phyloP scores from a whole-genome alignment of 257 asterid genomes.

The Solanum megistacrolobum region DNA sequence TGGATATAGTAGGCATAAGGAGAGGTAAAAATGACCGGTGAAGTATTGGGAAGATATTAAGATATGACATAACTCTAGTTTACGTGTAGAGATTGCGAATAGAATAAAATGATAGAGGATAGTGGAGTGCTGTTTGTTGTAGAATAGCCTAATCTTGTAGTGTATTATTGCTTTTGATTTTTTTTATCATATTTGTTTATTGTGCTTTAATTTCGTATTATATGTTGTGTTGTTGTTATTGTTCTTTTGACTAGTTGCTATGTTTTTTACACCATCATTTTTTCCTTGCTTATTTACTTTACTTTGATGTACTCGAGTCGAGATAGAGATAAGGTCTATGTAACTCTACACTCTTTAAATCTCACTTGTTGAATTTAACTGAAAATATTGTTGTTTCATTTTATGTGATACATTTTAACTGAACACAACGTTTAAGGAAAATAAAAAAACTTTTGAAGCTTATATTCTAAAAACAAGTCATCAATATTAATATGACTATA shows the following conservation, averaged over 20 bases:
- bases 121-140: background rate
- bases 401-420: background rate
- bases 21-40: no score
- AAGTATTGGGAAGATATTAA: background rate
- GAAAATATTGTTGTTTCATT: background rate
- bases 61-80: background rate
- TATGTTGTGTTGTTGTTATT: background rate
- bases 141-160: no score
- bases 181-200: background rate
- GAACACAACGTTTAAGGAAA: background rate
- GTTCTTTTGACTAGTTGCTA: background rate
- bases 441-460: background rate
- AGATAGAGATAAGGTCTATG: background rate
- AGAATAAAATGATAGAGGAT: background rate
- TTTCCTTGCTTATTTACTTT: background rate
- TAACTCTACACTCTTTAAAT: rapidly evolving
- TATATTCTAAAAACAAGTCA: background rate
- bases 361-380: background rate
- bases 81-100: background rate
- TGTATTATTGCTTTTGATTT: background rate
- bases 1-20: background rate
- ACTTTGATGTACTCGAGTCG: background rate
- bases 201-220: background rate
- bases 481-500: background rate
- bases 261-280: background rate